Conservation (phyloP, 2,329 filamentous ascomycete species). For the Colletotrichum tabaci region DNA sequence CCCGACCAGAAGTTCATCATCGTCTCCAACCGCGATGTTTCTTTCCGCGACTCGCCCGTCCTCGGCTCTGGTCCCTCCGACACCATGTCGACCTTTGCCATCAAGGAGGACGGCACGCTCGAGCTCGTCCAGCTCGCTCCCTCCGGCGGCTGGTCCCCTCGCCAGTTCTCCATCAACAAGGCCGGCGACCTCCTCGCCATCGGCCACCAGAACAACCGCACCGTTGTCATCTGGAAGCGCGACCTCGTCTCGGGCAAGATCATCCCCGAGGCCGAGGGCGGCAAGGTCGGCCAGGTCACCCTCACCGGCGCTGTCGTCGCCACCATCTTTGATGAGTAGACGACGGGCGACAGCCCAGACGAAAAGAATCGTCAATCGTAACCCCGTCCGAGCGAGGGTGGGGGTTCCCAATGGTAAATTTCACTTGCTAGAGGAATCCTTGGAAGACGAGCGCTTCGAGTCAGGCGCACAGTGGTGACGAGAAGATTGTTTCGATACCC, state of each 20-base stretch:
- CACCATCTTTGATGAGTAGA: slow-evolving; percentile 44
- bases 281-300: slow-evolving; percentile 41
- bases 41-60: slow-evolving; percentile 41
- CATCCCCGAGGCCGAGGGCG: slow-evolving; percentile 42
- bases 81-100: slow-evolving; percentile 41
- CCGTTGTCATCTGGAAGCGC: slow-evolving; percentile 43
- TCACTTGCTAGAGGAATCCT: background rate
- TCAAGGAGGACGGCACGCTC: slow-evolving; percentile 41
- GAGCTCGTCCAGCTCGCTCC: slow-evolving; percentile 42
- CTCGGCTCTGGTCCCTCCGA: slow-evolving; percentile 42
- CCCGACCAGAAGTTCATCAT: slow-evolving; percentile 38
- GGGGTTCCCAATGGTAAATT: background rate
- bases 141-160: slow-evolving; percentile 42
- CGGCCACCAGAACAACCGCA: slow-evolving; percentile 42
- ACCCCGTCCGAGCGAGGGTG: background rate
- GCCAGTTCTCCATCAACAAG: slow-evolving; percentile 43
- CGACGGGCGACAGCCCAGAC: background rate
- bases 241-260: slow-evolving; percentile 41
- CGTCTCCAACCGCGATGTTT: slow-evolving; percentile 41
- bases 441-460: background rate
- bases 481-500: background rate
- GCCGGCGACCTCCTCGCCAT: slow-evolving; percentile 39
- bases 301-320: slow-evolving; percentile 43
- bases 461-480: background rate
- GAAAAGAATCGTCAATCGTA: background rate